Conservation (phyloP, 2,329 filamentous ascomycete genomes). For the Mycosphaerella sp. region DNA sequence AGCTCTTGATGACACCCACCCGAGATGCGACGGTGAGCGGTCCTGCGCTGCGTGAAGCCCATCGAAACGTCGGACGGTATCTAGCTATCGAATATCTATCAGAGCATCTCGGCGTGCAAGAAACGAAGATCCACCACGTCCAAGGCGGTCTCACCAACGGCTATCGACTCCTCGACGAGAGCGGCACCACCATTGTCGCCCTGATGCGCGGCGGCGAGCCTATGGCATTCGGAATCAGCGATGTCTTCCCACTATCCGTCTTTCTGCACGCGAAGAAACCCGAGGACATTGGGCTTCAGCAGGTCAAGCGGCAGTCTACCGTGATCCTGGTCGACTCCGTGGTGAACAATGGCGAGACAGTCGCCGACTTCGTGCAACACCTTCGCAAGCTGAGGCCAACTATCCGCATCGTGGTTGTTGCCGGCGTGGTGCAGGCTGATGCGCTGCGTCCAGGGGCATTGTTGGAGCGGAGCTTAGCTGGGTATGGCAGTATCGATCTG, state of each 20-base stretch:
- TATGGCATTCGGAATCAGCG: conserved; percentile 54
- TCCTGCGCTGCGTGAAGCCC: conserved; percentile 44
- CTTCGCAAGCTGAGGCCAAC: conserved; percentile 39
- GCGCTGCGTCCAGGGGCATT: conserved; percentile 24
- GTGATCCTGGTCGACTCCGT: conserved; percentile 56
- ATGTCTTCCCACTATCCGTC: conserved; percentile 47
- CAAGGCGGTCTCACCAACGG: conserved; percentile 44
- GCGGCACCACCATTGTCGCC: conserved; percentile 49
- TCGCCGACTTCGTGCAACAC: conserved; percentile 45
- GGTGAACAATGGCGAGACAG: conserved; percentile 50
- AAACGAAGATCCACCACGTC: conserved; percentile 47
- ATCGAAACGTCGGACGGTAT: conserved; percentile 48
- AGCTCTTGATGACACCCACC: conserved; percentile 50
- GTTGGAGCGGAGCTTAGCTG: conserved; percentile 20
- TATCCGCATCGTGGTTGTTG: conserved; percentile 49
- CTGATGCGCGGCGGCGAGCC: conserved; percentile 59
- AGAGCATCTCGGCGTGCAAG: conserved; percentile 46
- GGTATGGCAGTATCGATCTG: conserved; percentile 36
- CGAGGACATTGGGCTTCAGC: conserved; percentile 39
- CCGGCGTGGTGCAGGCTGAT: conserved; percentile 49
- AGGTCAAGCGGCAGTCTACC: conserved; percentile 38
- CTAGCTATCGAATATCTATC: conserved; percentile 48
- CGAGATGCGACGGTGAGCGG: conserved; percentile 47
- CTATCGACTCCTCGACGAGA: conserved; percentile 44
- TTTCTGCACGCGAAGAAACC: conserved; percentile 46